These are phyloP conservation scores for Ceratobasidium sp. DNA, from an alignment of 1,284 basidiomycete species.

Conservation along the genomic window DNA sequence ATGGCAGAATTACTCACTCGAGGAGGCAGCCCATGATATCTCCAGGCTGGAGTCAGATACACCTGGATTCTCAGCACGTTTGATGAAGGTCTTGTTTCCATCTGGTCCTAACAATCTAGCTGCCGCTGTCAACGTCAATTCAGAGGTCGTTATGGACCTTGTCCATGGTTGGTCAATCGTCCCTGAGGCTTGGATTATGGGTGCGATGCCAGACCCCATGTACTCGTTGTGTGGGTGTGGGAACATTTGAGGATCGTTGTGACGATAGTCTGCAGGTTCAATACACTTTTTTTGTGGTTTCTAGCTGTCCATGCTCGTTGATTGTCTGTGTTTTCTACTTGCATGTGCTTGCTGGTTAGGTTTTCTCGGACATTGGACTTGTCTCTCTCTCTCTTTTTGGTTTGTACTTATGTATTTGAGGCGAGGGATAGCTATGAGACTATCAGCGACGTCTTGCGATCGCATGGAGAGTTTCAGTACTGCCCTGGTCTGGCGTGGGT, in stretches of 20 bases:
- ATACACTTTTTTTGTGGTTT: too few species aligned
- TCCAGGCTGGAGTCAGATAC: neutral
- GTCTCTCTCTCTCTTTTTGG: too few species aligned
- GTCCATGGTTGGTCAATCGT: neutral
- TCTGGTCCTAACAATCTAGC: neutral
- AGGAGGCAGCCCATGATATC: neutral
- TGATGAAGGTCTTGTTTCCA: neutral
- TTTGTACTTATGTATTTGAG: too few species aligned
- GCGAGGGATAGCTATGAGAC: neutral
- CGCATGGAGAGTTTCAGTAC: neutral
- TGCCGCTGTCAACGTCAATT: neutral
- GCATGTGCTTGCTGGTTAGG: too few species aligned
- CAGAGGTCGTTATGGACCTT: neutral
- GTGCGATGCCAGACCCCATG: neutral
- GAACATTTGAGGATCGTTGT: neutral
- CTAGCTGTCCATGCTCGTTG: too few species aligned
- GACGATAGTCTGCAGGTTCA: too few species aligned
- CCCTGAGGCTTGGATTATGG: neutral
- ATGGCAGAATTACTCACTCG: neutral
- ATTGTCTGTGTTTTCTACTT: too few species aligned
- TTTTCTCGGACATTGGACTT: too few species aligned
- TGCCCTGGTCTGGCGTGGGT: slow-evolving; percentile 1
- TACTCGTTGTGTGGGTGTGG: neutral
- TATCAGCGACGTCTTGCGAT: neutral
- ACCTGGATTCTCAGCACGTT: neutral